Evolutionary conservation across 75 land plant species (phyloP).

Genomic region (Larix kaempferi): DNA sequence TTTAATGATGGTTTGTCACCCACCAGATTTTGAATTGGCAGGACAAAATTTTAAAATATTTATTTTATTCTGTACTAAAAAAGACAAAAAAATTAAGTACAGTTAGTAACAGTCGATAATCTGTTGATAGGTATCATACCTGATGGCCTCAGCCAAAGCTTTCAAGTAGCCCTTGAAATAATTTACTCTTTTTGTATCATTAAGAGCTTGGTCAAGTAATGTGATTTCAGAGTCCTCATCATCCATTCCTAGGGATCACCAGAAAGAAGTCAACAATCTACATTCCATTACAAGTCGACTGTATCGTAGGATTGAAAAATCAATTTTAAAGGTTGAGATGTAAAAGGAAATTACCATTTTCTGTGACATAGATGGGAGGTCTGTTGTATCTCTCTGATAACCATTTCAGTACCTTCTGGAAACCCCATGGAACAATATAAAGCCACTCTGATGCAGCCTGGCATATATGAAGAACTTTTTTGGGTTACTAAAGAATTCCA

Average conservation of each 20-base stretch:
- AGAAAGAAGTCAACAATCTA: neutral
- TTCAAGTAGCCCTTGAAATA: constrained; percentile 69
- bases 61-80: too few species aligned
- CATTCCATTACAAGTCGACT: neutral
- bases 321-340: neutral
- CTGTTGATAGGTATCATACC: constrained; percentile 21
- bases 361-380: constrained; percentile 71
- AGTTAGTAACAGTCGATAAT: neutral
- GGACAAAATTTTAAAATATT: too few species aligned
- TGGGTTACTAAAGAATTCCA: neutral
- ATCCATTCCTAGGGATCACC: constrained; percentile 69
- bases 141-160: constrained; percentile 63
- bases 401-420: constrained; percentile 59
- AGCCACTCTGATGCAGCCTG: constrained; percentile 92
- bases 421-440: constrained; percentile 87
- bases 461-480: neutral
- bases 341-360: constrained; percentile 56
- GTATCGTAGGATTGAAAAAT: neutral
- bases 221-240: constrained; percentile 49
- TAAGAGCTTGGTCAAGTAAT: constrained; percentile 47
- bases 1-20: too few species aligned
- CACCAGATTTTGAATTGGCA: too few species aligned
- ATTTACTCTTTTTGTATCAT: constrained; percentile 59
- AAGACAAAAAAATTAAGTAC: neutral
- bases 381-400: constrained; percentile 52